These are phyloP conservation scores for Colletotrichum horii DNA, from an alignment of 2,329 filamentous ascomycete species.

Conservation along the genomic window DNA sequence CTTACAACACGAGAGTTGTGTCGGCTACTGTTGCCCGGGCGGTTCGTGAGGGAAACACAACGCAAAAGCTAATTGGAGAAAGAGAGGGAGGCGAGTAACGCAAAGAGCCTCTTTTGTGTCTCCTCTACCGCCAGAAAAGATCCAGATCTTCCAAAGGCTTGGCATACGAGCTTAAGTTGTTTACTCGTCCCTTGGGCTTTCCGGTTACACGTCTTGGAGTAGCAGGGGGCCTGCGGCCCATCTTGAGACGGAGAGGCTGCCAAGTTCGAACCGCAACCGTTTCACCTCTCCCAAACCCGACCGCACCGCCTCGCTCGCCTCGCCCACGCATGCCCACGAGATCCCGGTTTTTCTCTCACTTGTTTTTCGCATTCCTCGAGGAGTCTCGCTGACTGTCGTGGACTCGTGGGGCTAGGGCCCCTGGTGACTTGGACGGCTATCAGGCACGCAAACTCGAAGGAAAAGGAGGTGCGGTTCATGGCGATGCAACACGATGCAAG, in stretches of 20 bases:
- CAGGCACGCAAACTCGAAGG: not conserved
- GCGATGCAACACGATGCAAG: conserved; percentile 2
- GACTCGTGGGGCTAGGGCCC: not conserved
- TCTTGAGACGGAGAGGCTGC: conserved; percentile 19
- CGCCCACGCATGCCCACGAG: not conserved
- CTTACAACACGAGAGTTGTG: not conserved
- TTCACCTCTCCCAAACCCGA: conserved; percentile 10
- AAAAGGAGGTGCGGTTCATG: not conserved
- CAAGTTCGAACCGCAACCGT: conserved; percentile 22
- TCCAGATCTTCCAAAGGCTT: conserved; percentile 2
- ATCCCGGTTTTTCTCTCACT: not conserved
- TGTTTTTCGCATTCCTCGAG: not conserved
- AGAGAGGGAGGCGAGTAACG: not conserved
- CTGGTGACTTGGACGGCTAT: not conserved
- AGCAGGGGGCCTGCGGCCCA: conserved; percentile 7
- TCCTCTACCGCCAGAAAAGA: not conserved
- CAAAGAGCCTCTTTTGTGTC: not conserved
- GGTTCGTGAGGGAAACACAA: not conserved
- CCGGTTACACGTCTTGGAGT: conserved; percentile 14
- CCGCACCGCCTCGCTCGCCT: conserved; percentile 18
- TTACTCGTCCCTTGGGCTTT: not conserved
- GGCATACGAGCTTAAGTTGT: conserved; percentile 16
- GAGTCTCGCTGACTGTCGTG: not conserved
- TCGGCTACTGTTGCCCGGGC: not conserved
- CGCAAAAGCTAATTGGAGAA: not conserved